Base-by-base conservation (phyloP, 2,329 filamentous ascomycete species). In the Aspergillus cejpii region DNA sequence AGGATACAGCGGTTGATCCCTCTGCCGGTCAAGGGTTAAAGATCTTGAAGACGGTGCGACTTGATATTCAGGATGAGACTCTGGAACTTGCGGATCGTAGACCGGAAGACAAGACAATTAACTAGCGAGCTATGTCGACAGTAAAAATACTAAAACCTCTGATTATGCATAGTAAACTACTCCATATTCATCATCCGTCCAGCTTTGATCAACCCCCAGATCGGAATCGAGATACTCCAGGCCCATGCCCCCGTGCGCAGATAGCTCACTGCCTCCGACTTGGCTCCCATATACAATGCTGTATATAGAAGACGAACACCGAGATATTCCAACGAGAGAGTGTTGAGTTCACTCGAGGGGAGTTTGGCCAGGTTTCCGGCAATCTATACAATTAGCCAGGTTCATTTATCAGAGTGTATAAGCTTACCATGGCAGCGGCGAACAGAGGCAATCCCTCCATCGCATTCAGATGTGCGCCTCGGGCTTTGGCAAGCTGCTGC, bases 381-480 rank as follows among this genome's bases (percentile, higher is more conserved):
- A 6, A 66, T 55, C 60, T 56, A 37, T n/a, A 19, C n/a, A 3
- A 23, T 8, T 14, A 31, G 21, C 6, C 5, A 37, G 29, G 12
- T 15, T 12, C 10, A 15, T 23, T 12, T 37, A 31, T 6, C n/a
- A 29, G 20, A 1, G 6, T 7, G 8, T 10, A 1, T n/a, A 1
- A n/a, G 26, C 28, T 11, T 43, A 55, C 54, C 52, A 66, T 64
- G 8, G 63, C 61, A 48, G 59, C 56, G 7, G 63, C 63, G 46
- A 66, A 67, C 33, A 66, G 45, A 3, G 64, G 64, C 34, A 66
- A 49, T 3, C 56, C 52, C 41, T 67, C 64, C 41, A 66, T 48
- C 1, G 63, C 62, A 53, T 67, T 67, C 10, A 66, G 42, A 56
- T 66, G 64, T 10, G 61, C 61, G 3, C 62, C 58, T 14, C 55